Evolutionary conservation across 768 basidiomycete genomes (phyloP), one percentile per base, ranked within the genome.

Genomic region (Chlorophyllum brunneum): DNA sequence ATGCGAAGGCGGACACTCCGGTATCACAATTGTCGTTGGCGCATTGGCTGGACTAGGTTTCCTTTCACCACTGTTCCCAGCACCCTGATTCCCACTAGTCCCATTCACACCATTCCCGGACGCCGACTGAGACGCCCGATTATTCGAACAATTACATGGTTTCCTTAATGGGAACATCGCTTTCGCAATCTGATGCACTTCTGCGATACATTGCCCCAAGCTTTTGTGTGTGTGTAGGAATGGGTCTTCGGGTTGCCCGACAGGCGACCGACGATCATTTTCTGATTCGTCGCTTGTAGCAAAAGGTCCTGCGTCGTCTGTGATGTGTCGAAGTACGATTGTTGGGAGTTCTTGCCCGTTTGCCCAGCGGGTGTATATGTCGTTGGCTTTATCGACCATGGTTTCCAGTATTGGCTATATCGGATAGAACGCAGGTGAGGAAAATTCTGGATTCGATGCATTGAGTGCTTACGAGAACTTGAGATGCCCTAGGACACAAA

Each of bases 341-440:
- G 73, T 73, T 29, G 70, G 72, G 16, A 75, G 61, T 44, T 77
- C 74, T 58, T 75, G 73, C 20, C 73, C 72, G 16, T 67, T 67
- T 3, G 67, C 68, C 78, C 78, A 80, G 2, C 72, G 69, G 46
- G 67, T 68, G 58, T 77, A 77, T 42, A 76, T 75, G 59, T 72
- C 66, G 54, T 73, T 77, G n/a, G 78, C 71, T 56, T 76, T 78
- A 51, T 71, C 73, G 45, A 78, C 72, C 74, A 78, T 76, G 1
- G 70, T 68, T 58, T 78, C 75, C 38, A 78, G 63, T 23, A 76
- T 70, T 10, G 75, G 75, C 77, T 79, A 39, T 24, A 34, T 39
- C 56, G 23, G 39, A 27, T 11, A 41, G 42, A 47, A 54, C 22
- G 39, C 29, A 23, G 53, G 48, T 48, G 54, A 29, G 52, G 6